A percentile compares a stretch with the other conserved stretches of the same genome.
phyloP scores from a whole-genome alignment of 257 asterid species.

The Fraxinus quadrangulata region DNA sequence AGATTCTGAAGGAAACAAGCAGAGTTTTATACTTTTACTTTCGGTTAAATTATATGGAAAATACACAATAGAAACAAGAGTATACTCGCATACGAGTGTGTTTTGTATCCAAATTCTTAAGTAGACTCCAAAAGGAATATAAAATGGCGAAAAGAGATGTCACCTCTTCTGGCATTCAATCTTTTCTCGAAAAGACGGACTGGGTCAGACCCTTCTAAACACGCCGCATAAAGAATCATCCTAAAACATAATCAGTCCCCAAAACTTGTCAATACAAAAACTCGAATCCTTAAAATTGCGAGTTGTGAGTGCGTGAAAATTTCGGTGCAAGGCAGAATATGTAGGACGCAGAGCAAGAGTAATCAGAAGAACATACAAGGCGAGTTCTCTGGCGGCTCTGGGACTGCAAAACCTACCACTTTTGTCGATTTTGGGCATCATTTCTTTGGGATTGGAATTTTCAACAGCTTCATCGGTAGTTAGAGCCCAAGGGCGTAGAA shows the following conservation, averaged over 20 bases:
- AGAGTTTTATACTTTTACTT: slow-evolving; percentile 1
- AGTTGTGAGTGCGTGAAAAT: neutral
- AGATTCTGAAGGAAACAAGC: slow-evolving; percentile 41
- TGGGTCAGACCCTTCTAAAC: slow-evolving; percentile 93
- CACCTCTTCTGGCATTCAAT: slow-evolving; percentile 66
- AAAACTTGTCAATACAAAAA: neutral
- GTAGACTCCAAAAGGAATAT: neutral
- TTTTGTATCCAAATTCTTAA: neutral
- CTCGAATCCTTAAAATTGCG: neutral
- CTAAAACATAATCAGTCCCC: slow-evolving; percentile 30
- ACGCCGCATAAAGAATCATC: slow-evolving; percentile 74
- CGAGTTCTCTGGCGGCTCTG: slow-evolving; percentile 90
- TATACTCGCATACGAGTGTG: neutral
- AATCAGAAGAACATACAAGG: slow-evolving; percentile 44
- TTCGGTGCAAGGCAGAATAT: neutral
- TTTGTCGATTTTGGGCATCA: slow-evolving; percentile 77
- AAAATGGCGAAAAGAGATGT: neutral
- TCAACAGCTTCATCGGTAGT: slow-evolving; percentile 24
- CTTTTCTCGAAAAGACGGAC: slow-evolving; percentile 82
- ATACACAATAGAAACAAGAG: neutral
- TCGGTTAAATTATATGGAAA: neutral
- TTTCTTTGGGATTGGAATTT: slow-evolving; percentile 27
- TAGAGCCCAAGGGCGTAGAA: neutral
- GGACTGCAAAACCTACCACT: slow-evolving; percentile 90
- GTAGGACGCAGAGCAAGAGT: too few relatives aligned